These are phyloP conservation scores for Triticum dicoccoides DNA, from an alignment of 176 grass and related monocot genomes.

Conservation along the genomic window DNA sequence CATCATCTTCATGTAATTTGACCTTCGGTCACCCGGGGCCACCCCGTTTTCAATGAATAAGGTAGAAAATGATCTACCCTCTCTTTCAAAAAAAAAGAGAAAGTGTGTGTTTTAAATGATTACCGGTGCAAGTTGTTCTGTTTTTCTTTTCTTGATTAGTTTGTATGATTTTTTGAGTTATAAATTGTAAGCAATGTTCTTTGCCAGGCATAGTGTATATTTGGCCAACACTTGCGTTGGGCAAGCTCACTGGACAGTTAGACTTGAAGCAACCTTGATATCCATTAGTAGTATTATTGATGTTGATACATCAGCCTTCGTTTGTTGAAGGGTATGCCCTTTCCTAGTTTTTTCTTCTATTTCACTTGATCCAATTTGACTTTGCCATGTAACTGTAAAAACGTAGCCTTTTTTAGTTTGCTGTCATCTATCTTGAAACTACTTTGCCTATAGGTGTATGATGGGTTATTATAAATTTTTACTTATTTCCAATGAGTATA, in stretches of 20 bases:
- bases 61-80: too few relatives aligned
- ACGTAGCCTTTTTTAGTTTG: not conserved
- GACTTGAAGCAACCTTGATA: slow-evolving; percentile 86
- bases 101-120: not conserved
- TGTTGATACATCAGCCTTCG: slow-evolving; percentile 86
- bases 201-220: slow-evolving; percentile 56
- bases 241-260: slow-evolving; percentile 89
- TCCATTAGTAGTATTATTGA: slow-evolving; percentile 95
- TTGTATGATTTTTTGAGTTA: not conserved
- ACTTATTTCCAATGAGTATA: not conserved
- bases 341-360: not conserved
- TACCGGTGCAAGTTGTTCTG: not conserved
- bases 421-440: not conserved
- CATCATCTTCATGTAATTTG: too few relatives aligned
- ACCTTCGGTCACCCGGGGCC: too few relatives aligned
- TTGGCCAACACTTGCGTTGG: slow-evolving; percentile 84
- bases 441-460: not conserved
- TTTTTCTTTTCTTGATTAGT: not conserved
- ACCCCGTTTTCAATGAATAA: too few relatives aligned
- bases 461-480: not conserved
- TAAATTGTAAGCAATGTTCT: slow-evolving; percentile 17
- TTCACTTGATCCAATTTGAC: not conserved
- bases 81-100: too few relatives aligned
- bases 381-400: not conserved
- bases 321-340: slow-evolving; percentile 73